These are phyloP conservation scores for Leptomonas seymouri DNA, from an alignment of 208 protist genomes.

Conservation along the genomic window DNA sequence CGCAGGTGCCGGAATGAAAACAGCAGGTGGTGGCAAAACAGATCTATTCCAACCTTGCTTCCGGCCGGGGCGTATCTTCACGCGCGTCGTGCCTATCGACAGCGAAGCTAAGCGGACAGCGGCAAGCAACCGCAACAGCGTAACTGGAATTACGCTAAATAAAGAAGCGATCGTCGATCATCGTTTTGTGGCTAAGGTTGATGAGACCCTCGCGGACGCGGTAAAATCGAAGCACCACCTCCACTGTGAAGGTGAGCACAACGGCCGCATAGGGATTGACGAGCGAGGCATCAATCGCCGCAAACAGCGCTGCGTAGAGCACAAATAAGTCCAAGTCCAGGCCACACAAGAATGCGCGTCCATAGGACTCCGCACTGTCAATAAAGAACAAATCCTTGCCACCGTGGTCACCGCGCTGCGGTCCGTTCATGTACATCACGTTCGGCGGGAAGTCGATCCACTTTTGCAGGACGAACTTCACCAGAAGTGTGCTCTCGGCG, in stretches of 20 bases:
- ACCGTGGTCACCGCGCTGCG: constrained; percentile 62
- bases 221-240: constrained; percentile 62
- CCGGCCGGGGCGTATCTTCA: neutral
- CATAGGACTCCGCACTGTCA: constrained; percentile 64
- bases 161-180: constrained; percentile 86
- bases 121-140: neutral
- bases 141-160: constrained; percentile 26
- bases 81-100: neutral
- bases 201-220: constrained; percentile 54
- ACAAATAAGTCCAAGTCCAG: constrained; percentile 80
- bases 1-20: too few species aligned
- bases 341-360: constrained; percentile 66
- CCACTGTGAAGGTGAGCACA: constrained; percentile 63
- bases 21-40: too few species aligned
- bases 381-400: constrained; percentile 88
- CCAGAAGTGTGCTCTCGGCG: constrained; percentile 63
- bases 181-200: constrained; percentile 80
- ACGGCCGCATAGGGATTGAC: constrained; percentile 69
- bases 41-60: too few species aligned
- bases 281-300: constrained; percentile 63
- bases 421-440: constrained; percentile 86
- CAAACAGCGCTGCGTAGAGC: constrained; percentile 72
- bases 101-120: neutral
- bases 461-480: constrained; percentile 76
- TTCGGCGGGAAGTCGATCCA: constrained; percentile 75